phyloP scores from a whole-genome alignment of 2,329 filamentous ascomycete species.

The Cladosporium sp. region DNA sequence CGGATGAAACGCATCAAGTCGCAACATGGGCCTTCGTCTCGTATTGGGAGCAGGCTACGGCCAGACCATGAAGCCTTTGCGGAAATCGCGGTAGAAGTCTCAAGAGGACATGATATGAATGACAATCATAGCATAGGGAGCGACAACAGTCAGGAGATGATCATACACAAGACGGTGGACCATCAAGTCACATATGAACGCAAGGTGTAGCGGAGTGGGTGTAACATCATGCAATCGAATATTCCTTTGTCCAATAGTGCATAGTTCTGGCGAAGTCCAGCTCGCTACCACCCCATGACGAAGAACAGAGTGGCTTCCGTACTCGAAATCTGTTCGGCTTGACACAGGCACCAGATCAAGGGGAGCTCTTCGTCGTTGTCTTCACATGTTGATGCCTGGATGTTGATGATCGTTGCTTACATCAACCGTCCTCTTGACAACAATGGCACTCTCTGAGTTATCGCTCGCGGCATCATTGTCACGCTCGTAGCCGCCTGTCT shows the following conservation, averaged over 20 bases:
- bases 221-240: too few relatives aligned
- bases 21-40: neutral
- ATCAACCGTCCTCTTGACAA: neutral
- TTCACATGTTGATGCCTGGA: too few relatives aligned
- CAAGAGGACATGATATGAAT: neutral
- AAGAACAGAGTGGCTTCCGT: too few relatives aligned
- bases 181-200: neutral
- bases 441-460: neutral
- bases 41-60: neutral
- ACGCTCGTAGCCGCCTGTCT: too few relatives aligned
- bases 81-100: neutral
- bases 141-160: conserved; percentile 13
- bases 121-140: conserved; percentile 3
- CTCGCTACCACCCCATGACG: too few relatives aligned
- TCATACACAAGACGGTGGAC: conserved; percentile 5
- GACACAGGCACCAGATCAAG: too few relatives aligned
- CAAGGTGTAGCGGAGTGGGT: too few relatives aligned
- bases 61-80: neutral
- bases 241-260: too few relatives aligned
- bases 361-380: too few relatives aligned
- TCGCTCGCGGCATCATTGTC: conserved; percentile 18
- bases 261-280: too few relatives aligned
- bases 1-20: neutral
- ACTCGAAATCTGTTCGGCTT: too few relatives aligned
- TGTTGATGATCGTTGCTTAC: too few relatives aligned